Evolutionary conservation across 345 rosid species (phyloP), one percentile per base, ranked within the genome.

Genomic region (Gossypium australe): DNA sequence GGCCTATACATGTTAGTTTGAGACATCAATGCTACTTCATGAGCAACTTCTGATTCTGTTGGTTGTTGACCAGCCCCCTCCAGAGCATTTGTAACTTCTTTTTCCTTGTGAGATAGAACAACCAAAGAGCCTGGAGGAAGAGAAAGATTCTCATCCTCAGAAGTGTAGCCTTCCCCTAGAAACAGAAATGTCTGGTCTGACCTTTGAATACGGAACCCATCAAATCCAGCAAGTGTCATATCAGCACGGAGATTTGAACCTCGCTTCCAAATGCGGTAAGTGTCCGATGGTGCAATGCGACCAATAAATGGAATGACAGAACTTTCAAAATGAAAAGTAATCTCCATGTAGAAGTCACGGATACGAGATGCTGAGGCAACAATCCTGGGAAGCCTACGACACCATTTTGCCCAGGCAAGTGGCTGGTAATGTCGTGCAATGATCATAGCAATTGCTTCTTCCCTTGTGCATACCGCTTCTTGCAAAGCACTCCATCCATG

Each of bases 331-430:
- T 95, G 98, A 76, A 95, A 95, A 71, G 90, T 87, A 71, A 95
- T 95, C 87, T 95, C 99, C 99, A 95, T 96, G 78, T 96, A 96
- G 74, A 96, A 96, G 77, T 96, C 98, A 45, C 94, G 89, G 70
- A 96, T 92, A 11, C 98, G 85, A 59, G 88, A 84, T 7, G 94
- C 90, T 0, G 99, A 91, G 12, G 91, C 99, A 75, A 90, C 86
- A 65, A 96, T 88, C n/a, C 97, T 83, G 6, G 97, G 99, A 78
- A 96, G 97, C 70, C 99, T 90, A 45, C 99, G 86, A 62, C 98
- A 89, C 99, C 99, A 96, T 87, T 96, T 96, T 34, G 89, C 98
- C 99, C 99, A 96, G 51, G 99, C 99, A 73, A 93, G 91, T 41
- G 97, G 98, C 86, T 93, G 99, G 75, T 96, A 96, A 79, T 92